Base-by-base conservation (phyloP, 1,284 basidiomycete genomes). In the Trichosporon ovoides region DNA sequence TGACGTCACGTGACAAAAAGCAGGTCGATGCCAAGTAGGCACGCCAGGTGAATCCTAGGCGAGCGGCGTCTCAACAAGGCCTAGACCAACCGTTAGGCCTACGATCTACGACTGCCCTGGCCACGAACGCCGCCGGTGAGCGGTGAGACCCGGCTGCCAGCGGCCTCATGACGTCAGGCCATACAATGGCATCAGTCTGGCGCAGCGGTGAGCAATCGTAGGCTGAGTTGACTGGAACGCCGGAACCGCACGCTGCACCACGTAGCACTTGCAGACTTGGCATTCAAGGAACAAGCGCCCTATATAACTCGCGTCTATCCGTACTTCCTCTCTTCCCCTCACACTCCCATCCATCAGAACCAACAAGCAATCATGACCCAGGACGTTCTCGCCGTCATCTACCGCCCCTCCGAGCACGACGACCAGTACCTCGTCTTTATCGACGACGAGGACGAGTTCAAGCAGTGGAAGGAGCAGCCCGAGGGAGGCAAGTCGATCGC, bases 341-440 rank as follows among this genome's bases (percentile, higher is more conserved):
- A 37, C 28, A 20, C 40, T 24, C 28, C 22, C 52, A 53, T 36
- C 57, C 38, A 59, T 4, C 20, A 20, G 19, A 36, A 13, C 31
- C 18, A 51, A 36, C 57, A 49, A 37, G 38, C 36, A 34, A 57
- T 52, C 34, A 63, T 63, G 62, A 28, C 59, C 46, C 51, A 49
- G 55, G 59, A 61, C 33, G 22, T 50, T 24, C 58, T 60, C 51
- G 60, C 64, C 34, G 59, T 73, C 61, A 65, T 74, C 64, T 72
- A 66, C 64, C 65, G 65, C 53, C 72, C 70, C 22, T 60, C 64
- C 61, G 66, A 71, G 66, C 69, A 75, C 61, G 73, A 67, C 22
- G 69, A 71, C 57, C 70, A 75, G 64, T 75, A 73, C 66, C 58
- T 74, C 51, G 68, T 76, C 60, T 70, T 72, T 57, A 61, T 76